A percentile compares a stretch with the other conserved stretches of the same genome.
phyloP scores from a whole-genome alignment of 2,329 filamentous ascomycete genomes.

The Conoideocrella luteorostrata region DNA sequence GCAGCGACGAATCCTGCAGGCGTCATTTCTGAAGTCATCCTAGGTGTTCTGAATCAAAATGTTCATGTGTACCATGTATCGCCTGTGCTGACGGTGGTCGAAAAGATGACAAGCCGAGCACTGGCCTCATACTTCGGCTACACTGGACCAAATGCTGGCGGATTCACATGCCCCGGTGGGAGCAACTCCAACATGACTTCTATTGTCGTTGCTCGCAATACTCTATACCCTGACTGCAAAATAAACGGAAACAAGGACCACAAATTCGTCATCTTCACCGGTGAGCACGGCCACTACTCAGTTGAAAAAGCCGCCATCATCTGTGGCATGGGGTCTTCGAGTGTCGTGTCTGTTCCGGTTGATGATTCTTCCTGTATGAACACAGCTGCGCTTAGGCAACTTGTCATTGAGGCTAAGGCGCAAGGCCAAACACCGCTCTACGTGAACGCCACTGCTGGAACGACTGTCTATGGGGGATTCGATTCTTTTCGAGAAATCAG shows the following conservation, averaged over 20 bases:
- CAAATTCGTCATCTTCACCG: constrained; percentile 82
- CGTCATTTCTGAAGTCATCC: constrained; percentile 75
- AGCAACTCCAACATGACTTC: constrained; percentile 77
- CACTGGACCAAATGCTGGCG: constrained; percentile 59
- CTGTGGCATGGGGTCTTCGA: too few species aligned
- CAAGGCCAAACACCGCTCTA: constrained; percentile 79
- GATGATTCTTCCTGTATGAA: constrained; percentile 68
- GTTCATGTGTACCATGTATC: constrained; percentile 91
- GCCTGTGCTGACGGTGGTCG: constrained; percentile 76
- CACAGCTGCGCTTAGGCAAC: constrained; percentile 53
- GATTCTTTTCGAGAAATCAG: constrained; percentile 70
- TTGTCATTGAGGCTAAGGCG: constrained; percentile 54
- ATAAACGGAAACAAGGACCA: constrained; percentile 56
- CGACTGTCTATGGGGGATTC: constrained; percentile 83
- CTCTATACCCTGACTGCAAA: constrained; percentile 73
- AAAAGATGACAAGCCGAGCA: constrained; percentile 69
- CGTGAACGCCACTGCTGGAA: constrained; percentile 90
- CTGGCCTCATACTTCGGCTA: constrained; percentile 75
- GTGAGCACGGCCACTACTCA: constrained; percentile 83
- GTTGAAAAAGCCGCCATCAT: constrained; percentile 87
- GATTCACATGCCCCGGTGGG: constrained; percentile 73
- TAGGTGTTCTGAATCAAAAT: constrained; percentile 86
- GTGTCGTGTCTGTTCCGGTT: too few species aligned
- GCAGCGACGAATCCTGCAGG: constrained; percentile 82
- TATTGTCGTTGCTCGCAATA: constrained; percentile 81